phyloP scores from a whole-genome alignment of 352 stramenopile species.

The Peronospora farinosa region DNA sequence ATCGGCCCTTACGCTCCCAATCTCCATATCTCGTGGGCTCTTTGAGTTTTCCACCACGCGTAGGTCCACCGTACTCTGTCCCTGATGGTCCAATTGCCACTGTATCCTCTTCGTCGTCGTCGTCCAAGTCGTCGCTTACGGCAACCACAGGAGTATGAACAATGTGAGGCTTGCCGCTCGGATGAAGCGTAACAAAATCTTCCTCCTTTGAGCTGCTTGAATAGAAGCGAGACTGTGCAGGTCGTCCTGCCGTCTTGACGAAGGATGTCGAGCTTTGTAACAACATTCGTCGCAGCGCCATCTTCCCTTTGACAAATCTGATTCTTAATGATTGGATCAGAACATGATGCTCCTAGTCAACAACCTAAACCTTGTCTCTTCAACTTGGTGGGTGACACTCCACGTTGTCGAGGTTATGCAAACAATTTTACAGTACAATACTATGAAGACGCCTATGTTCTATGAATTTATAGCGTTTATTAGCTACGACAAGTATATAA shows the following conservation, averaged over 20 bases:
- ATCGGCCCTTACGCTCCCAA: conserved; percentile 96
- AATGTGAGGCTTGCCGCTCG: conserved; percentile 19
- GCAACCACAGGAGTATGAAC: conserved; percentile 16
- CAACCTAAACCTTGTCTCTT: background rate
- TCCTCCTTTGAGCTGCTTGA: conserved; percentile 24
- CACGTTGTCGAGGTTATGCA: too few species aligned
- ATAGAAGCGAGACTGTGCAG: conserved; percentile 19
- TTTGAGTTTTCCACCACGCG: conserved; percentile 87
- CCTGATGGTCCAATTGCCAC: conserved; percentile 86
- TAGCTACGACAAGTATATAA: too few species aligned
- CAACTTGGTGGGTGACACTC: too few species aligned
- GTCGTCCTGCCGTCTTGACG: background rate
- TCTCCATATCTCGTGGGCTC: conserved; percentile 96
- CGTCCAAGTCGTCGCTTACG: conserved; percentile 12
- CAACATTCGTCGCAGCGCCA: conserved; percentile 23
- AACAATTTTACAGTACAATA: too few species aligned
- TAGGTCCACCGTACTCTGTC: conserved; percentile 91
- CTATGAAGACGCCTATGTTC: too few species aligned
- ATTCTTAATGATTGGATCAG: background rate
- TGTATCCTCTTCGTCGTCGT: conserved; percentile 90
- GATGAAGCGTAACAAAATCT: conserved; percentile 35
- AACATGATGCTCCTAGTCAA: background rate
- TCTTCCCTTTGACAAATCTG: background rate
- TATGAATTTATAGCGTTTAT: too few species aligned
- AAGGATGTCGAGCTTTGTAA: background rate